Base-by-base conservation (phyloP, 495 filamentous ascomycete species). In the Usnea hakonensis region DNA sequence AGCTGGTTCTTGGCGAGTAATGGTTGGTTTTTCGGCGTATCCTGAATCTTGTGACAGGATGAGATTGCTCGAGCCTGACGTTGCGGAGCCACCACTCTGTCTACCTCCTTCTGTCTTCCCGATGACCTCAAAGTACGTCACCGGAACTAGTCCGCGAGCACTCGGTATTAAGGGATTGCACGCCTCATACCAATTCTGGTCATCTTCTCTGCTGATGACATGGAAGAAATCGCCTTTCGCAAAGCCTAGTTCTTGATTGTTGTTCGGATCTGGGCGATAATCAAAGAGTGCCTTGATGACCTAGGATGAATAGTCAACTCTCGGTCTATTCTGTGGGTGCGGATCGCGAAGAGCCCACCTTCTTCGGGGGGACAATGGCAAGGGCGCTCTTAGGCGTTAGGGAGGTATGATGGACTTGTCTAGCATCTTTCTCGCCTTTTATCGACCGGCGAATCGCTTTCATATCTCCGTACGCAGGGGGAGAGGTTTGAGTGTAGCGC, bases 221-320 rank as follows among this genome's bases (percentile, higher is more conserved):
- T 97, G 93, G 74, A 98, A 95, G 76, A 97, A 98, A 72, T 98
- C 94, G 67, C 94, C 94, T 69, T 90, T 88, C 67, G 85, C 87
- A 75, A 98, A 98, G 65, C 86, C 86, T 67, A 98, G 80, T 77
- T 97, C 90, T 71, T 92, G 87, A 19, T 70, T 73, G 57, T 77
- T 74, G 17, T 81, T 75, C 38, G 81, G 84, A 69, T 86, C 80
- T 55, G 90, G 89, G 65, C 86, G 77, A 75, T 97, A 97, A 71
- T 96, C 90, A 79, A 92, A 96, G 48, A 97, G 86, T 17, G 94
- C 93, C 79, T 90, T 90, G 70, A 98, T 98, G 53, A 98, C 93
- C 94, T 98, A 68, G 36, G 54, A 8, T 14, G 16, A 44, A 38
- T 40, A 43, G 41, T 56, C 44, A 62, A 46, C 36, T 26, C 1